These are phyloP conservation scores for Truncatella angustata DNA, from an alignment of 2,329 filamentous ascomycete species.

Conservation along the genomic window DNA sequence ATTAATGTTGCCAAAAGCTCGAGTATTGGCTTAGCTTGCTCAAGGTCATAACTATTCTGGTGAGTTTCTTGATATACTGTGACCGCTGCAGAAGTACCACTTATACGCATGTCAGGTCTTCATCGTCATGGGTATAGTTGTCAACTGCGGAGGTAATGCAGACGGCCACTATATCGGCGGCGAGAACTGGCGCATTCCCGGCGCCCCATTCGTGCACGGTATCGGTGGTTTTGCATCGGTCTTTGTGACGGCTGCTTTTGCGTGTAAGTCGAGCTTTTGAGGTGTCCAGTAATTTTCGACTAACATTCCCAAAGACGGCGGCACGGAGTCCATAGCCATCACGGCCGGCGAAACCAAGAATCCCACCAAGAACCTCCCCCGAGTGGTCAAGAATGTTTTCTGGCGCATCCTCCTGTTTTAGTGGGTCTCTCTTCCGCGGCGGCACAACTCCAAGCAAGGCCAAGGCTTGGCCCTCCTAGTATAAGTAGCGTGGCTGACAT, in stretches of 20 bases:
- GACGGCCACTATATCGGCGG: slow-evolving; percentile 55
- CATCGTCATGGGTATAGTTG: slow-evolving; percentile 61
- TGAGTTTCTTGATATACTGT: neutral
- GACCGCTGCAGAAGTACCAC: neutral
- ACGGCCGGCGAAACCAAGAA: slow-evolving; percentile 31
- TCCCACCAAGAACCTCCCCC: slow-evolving; percentile 28
- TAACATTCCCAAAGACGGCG: slow-evolving; percentile 35
- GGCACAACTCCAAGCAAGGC: no score
- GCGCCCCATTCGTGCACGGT: slow-evolving; percentile 63
- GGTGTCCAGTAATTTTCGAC: neutral
- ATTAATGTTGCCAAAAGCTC: slow-evolving; percentile 21
- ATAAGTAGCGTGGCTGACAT: neutral
- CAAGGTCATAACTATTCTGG: slow-evolving; percentile 50
- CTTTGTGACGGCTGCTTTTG: slow-evolving; percentile 61
- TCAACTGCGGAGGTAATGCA: slow-evolving; percentile 57
- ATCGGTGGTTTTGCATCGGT: slow-evolving; percentile 66
- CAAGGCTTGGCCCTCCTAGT: neutral
- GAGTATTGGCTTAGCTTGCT: slow-evolving; percentile 57
- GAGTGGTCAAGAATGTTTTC: slow-evolving; percentile 28
- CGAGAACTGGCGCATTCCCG: slow-evolving; percentile 55
- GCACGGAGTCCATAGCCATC: slow-evolving; percentile 37
- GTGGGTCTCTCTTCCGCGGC: slow-evolving; percentile 56
- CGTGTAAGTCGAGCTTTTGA: slow-evolving; percentile 30
- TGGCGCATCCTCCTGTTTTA: slow-evolving; percentile 43
- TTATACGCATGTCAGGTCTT: slow-evolving; percentile 40